Percentiles rank a stretch among this genome's conserved stretches.
Conservation (phyloP, 2,329 filamentous ascomycete genomes). For the Coniochaeta sp. region DNA sequence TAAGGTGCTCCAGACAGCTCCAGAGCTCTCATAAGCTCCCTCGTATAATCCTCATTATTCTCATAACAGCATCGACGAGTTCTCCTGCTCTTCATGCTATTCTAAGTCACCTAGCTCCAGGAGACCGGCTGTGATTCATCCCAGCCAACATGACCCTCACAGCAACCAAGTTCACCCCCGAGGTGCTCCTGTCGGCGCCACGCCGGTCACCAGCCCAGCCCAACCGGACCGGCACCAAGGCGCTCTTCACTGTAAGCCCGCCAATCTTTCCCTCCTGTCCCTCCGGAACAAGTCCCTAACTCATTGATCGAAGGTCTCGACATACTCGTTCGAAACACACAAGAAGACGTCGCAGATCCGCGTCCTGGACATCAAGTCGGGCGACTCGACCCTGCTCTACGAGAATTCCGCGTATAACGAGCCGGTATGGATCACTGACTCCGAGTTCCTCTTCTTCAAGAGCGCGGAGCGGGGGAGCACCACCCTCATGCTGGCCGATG, state of each 20-base stretch:
- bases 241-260: constrained; percentile 53
- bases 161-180: constrained; percentile 65
- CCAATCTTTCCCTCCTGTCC: background rate
- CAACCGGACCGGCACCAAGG: constrained; percentile 57
- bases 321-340: constrained; percentile 75
- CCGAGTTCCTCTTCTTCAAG: constrained; percentile 51
- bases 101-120: background rate
- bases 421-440: constrained; percentile 68
- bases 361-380: constrained; percentile 61
- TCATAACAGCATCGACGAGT: background rate
- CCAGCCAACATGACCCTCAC: constrained; percentile 56
- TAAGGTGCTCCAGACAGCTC: background rate
- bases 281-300: constrained; percentile 19
- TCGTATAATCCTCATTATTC: background rate
- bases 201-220: constrained; percentile 63
- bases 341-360: constrained; percentile 59
- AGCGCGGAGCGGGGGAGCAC: constrained; percentile 37
- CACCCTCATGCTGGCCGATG: constrained; percentile 33
- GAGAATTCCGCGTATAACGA: constrained; percentile 60
- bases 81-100: background rate
- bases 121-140: background rate
- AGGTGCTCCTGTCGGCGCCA: constrained; percentile 70
- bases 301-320: constrained; percentile 47
- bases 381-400: constrained; percentile 58
- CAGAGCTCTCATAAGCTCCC: background rate